phyloP scores from a whole-genome alignment of 352 stramenopile species.

The Phytopythium kandeliae region DNA sequence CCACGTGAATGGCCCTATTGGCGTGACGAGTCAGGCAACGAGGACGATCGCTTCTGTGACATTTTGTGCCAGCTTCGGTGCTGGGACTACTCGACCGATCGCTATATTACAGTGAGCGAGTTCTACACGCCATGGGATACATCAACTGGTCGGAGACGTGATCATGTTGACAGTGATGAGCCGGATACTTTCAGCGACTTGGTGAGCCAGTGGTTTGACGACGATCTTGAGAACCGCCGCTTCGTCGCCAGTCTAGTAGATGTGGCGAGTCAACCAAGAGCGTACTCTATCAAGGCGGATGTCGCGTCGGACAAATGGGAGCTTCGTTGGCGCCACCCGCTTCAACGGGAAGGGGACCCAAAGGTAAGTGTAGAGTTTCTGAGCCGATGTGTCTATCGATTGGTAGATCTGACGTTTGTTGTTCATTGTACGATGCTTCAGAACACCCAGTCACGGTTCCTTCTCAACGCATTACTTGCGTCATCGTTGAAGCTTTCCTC shows the following conservation, averaged over 20 bases:
- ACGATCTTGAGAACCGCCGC: constrained; percentile 40
- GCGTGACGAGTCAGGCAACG: constrained; percentile 27
- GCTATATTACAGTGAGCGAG: constrained; percentile 48
- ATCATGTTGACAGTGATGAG: constrained; percentile 22
- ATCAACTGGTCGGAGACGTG: neutral
- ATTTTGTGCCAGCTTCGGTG: constrained; percentile 68
- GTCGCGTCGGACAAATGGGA: constrained; percentile 71
- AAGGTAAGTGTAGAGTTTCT: constrained; percentile 35
- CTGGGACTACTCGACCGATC: constrained; percentile 48
- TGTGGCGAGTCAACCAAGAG: constrained; percentile 24
- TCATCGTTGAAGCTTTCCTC: constrained; percentile 65
- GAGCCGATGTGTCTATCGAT: too few relatives aligned
- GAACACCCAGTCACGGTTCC: constrained; percentile 58
- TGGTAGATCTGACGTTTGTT: constrained; percentile 1
- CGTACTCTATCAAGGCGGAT: constrained; percentile 21
- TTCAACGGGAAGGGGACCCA: constrained; percentile 47
- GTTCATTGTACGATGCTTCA: constrained; percentile 10
- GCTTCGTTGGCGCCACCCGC: constrained; percentile 59
- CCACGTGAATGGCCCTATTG: constrained; percentile 59
- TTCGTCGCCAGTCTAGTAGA: constrained; percentile 39
- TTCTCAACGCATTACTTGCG: constrained; percentile 61
- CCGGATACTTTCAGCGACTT: constrained; percentile 62
- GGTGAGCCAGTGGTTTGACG: constrained; percentile 69
- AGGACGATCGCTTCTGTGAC: constrained; percentile 47
- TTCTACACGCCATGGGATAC: constrained; percentile 77